phyloP scores from a whole-genome alignment of 225 moss, liverwort and hornwort genomes.

The Asterella californica region DNA sequence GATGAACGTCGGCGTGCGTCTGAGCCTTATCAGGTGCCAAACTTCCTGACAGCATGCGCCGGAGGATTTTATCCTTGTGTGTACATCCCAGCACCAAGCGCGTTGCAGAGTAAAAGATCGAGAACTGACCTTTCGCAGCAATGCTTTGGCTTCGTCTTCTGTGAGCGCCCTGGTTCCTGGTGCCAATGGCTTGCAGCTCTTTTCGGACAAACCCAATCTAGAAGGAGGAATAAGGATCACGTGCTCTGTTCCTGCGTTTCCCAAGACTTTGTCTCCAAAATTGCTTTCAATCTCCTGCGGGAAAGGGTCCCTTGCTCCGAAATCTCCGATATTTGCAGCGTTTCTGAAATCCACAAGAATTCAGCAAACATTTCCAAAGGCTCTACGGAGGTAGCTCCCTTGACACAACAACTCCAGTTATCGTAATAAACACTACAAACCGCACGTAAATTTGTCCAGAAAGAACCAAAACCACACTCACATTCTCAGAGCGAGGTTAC shows the following conservation, averaged over 20 bases:
- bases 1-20: neutral
- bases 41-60: neutral
- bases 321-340: slow-evolving; percentile 11
- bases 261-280: slow-evolving; percentile 46
- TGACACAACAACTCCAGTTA: neutral
- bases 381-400: too few relatives aligned
- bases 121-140: slow-evolving; percentile 43
- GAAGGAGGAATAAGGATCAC: slow-evolving; percentile 43
- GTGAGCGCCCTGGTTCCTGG: slow-evolving; percentile 35
- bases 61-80: neutral
- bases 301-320: slow-evolving; percentile 45
- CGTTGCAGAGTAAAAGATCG: neutral
- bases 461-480: neutral
- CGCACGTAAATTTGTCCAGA: neutral
- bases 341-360: slow-evolving; percentile 2
- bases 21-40: neutral
- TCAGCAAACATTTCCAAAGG: neutral
- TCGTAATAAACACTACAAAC: neutral
- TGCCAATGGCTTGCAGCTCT: slow-evolving; percentile 28
- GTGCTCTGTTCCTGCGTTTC: slow-evolving; percentile 45
- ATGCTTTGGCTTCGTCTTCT: slow-evolving; percentile 28
- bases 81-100: neutral
- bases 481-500: slow-evolving; percentile 1
- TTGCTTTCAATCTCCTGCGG: slow-evolving; percentile 43
- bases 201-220: slow-evolving; percentile 41